Evolutionary conservation across 257 asterid genomes (phyloP), one percentile per base, ranked within the genome.

Genomic region (Thymus mandschuricus): DNA sequence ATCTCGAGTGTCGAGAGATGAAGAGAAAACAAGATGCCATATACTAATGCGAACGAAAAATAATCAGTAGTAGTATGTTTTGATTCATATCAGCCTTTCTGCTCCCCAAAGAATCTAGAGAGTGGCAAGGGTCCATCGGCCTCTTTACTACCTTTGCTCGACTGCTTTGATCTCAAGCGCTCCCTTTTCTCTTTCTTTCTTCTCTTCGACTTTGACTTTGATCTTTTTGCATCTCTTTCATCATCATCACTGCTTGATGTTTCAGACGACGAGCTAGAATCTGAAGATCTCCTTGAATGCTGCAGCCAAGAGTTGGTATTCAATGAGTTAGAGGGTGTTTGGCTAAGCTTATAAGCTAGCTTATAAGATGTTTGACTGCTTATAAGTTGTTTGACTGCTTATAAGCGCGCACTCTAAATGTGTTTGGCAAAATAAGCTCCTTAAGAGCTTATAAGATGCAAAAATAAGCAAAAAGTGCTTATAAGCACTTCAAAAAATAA

Each of bases 101-200:
- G 43, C 80, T 65, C 81, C 73, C 93, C 98, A 76, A 92, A 92
- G 85, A 92, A 92, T 78, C 85, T 83, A 64, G 98, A 92, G 67
- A 92, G 95, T 2, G 97, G 98, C 74, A 92, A 78, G 28, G 97
- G 97, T 57, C 98, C 98, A 10, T 76, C 89, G 61, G 78, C 85
- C 49, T 81, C 88, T 64, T 79, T 83, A 27, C 77, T 64, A 41
- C 80, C 85, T 6, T 81, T 71, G 71, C 81, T 66, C 2, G 79
- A 72, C 21, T 79, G 86, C 83, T 87, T 90, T n/a, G 91, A 86
- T 72, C 80, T 87, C 6, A 87, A 87, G 21, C 76, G 75, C 31
- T 80, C 89, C 78, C 74, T 87, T 64, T 81, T 92, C 34, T 83
- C 97, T 78, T 89, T 89, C 90, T 86, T 87, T 84, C 83, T 83